Evolutionary conservation across 768 basidiomycete genomes (phyloP).

Genomic region (Saitozyma sp.): DNA sequence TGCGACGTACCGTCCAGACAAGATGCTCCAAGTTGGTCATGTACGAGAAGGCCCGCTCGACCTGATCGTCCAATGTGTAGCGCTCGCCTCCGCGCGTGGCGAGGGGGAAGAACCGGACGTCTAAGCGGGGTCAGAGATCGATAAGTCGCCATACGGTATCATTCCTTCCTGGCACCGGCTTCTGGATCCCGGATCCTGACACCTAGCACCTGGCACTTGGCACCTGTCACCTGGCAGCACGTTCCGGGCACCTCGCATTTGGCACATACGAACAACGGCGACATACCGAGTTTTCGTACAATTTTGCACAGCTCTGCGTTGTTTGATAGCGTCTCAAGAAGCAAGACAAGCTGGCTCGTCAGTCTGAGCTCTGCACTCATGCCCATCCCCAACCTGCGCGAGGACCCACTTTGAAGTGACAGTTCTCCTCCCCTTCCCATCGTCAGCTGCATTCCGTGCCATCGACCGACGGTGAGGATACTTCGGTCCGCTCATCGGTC

Average conservation of each 20-base stretch:
- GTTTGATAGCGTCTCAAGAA: conserved; percentile 31
- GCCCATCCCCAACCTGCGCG: too few relatives aligned
- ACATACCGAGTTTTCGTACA: conserved; percentile 31
- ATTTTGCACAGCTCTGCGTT: conserved; percentile 30
- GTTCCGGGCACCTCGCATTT: too few relatives aligned
- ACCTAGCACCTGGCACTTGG: too few relatives aligned
- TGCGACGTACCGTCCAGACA: conserved; percentile 37
- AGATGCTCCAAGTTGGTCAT: conserved; percentile 37
- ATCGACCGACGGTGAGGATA: not conserved
- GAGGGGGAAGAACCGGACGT: conserved; percentile 43
- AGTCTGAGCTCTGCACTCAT: not conserved
- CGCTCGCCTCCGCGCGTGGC: conserved; percentile 27
- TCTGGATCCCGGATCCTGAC: not conserved
- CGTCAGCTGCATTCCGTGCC: conserved; percentile 2
- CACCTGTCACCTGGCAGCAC: too few relatives aligned
- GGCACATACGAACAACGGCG: too few relatives aligned
- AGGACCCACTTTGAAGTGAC: conserved; percentile 32
- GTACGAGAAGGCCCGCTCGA: conserved; percentile 21
- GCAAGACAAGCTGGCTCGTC: conserved; percentile 25
- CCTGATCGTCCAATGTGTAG: conserved; percentile 37
- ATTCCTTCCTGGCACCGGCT: not conserved
- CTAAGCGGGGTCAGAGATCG: conserved; percentile 6
- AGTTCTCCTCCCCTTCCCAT: conserved; percentile 32
- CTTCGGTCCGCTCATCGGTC: not conserved
- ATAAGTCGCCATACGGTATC: conserved; percentile 7